Base-by-base conservation (phyloP, 495 filamentous ascomycete genomes). In the Trypethelium eluteriae region DNA sequence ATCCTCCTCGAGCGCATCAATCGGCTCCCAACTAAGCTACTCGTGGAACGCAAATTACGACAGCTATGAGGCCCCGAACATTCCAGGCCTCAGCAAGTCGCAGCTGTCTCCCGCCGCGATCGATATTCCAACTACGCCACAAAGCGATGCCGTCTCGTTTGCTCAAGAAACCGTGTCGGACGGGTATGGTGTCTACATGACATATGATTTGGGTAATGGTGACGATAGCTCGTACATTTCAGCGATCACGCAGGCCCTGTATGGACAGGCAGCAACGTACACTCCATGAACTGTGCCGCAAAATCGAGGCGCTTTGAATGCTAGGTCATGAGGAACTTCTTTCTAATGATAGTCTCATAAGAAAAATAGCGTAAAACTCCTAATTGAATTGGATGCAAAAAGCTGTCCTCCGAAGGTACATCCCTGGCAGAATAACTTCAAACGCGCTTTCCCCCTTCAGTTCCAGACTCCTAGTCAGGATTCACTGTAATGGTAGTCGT, bases 21-120 rank as follows among this genome's bases (percentile, higher is more conserved):
- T 59, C 53, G 53, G 53, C 32, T 34, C 53, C 7, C 53, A 59
- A 36, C 32, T 59, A 9, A 36, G 36, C 53, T 59, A 35, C 32
- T 18, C 53, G 32, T 59, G 53, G 53, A 59, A 59, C 14, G 5
- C 53, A 3, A 32, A 59, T 18, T 59, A 59, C 53, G 53, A 36
- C 32, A 59, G 25, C 5, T 59, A 35, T 32, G 32, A 59, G 2
- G 5, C 32, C 25, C 53, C 53, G 32, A 9, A 59, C 2, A 59
- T 59, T 59, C 53, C 53, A 36, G 53, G 53, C 25, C 53, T 59
- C 7, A 36, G 14, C 53, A 59, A 59, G 11, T 59, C 53, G 53
- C 5, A 3, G 36, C 53, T 59, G 32, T 59, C 53, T 36, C 53
- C 53, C 9, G 53, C 53, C 32, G 53, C 53, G 3, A 36, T 59